Evolutionary conservation across 2,329 filamentous ascomycete genomes (phyloP).

Genomic region (Trichoderma gracile): DNA sequence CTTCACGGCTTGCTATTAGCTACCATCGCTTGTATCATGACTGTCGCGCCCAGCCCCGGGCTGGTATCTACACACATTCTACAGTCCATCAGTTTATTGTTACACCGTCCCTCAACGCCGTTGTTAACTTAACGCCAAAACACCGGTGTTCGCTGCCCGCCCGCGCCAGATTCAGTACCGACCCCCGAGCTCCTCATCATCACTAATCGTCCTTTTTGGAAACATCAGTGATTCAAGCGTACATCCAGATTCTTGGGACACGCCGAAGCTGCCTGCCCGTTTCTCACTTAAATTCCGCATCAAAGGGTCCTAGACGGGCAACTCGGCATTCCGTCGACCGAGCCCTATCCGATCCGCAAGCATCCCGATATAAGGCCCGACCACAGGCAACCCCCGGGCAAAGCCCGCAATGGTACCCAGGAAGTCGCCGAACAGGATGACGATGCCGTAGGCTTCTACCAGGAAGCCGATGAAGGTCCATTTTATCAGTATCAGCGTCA

Average conservation of each 20-base stretch:
- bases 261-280: too few species aligned
- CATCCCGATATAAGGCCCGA: constrained; percentile 82
- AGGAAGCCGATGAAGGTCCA: constrained; percentile 92
- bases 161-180: not conserved
- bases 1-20: not conserved
- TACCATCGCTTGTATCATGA: not conserved
- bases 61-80: not conserved
- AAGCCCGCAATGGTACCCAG: constrained; percentile 89
- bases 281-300: too few species aligned
- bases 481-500: constrained; percentile 79
- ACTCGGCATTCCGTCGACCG: constrained; percentile 70
- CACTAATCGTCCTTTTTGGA: not conserved
- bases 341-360: constrained; percentile 70
- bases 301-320: constrained; percentile 64
- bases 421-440: constrained; percentile 94
- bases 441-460: constrained; percentile 89
- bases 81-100: constrained; percentile 13
- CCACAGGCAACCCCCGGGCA: constrained; percentile 76
- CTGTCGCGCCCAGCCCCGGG: not conserved
- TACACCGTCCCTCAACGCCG: not conserved
- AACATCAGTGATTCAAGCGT: not conserved
- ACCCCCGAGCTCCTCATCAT: not conserved
- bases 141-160: constrained; percentile 10
- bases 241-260: not conserved
- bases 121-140: constrained; percentile 24